A percentile compares a stretch with the other conserved stretches of the same genome.
These are phyloP conservation scores for Coemansia sp. DNA, from an alignment of 192 early-diverging fungal species.

Conservation along the genomic window DNA sequence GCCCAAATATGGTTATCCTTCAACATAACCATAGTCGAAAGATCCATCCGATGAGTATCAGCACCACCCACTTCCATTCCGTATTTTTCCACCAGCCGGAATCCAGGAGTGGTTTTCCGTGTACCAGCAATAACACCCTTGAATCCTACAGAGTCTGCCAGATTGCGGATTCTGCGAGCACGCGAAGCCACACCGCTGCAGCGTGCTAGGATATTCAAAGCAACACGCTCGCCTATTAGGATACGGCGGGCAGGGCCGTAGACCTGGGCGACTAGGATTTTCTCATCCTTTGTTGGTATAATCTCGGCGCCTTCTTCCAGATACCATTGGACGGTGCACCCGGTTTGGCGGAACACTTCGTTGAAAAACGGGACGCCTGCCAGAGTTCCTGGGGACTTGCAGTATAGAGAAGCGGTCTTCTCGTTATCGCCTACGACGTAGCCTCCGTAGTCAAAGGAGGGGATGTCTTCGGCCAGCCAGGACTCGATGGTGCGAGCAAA, in stretches of 20 bases:
- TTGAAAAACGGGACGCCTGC: slow-evolving; percentile 95
- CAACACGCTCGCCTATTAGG: slow-evolving; percentile 89
- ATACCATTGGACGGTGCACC: slow-evolving; percentile 87
- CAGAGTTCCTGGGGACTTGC: slow-evolving; percentile 84
- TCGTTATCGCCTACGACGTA: slow-evolving; percentile 89
- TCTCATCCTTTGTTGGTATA: slow-evolving; percentile 62
- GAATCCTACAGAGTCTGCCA: slow-evolving; percentile 73
- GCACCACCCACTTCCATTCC: slow-evolving; percentile 95
- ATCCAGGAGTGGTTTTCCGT: slow-evolving; percentile 97
- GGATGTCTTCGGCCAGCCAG: slow-evolving; percentile 94
- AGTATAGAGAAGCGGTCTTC: slow-evolving; percentile 78
- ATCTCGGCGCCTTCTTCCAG: slow-evolving; percentile 77
- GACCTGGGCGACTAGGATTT: slow-evolving; percentile 69
- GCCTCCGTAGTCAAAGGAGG: slow-evolving; percentile 97
- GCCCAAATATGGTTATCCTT: slow-evolving; percentile 99
- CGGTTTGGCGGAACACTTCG: slow-evolving; percentile 88
- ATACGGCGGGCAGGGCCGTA: slow-evolving; percentile 77
- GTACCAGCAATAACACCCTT: slow-evolving; percentile 90
- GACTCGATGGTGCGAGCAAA: slow-evolving; percentile 69
- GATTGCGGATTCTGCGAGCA: slow-evolving; percentile 36
- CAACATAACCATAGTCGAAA: slow-evolving; percentile 98
- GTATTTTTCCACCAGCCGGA: slow-evolving; percentile 97
- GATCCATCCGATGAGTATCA: slow-evolving; percentile 95
- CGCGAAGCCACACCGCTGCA: slow-evolving; percentile 89
- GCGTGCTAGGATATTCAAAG: slow-evolving; percentile 90